These are phyloP conservation scores for Lasiosphaeris hirsuta DNA, from an alignment of 495 filamentous ascomycete species.

Conservation along the genomic window DNA sequence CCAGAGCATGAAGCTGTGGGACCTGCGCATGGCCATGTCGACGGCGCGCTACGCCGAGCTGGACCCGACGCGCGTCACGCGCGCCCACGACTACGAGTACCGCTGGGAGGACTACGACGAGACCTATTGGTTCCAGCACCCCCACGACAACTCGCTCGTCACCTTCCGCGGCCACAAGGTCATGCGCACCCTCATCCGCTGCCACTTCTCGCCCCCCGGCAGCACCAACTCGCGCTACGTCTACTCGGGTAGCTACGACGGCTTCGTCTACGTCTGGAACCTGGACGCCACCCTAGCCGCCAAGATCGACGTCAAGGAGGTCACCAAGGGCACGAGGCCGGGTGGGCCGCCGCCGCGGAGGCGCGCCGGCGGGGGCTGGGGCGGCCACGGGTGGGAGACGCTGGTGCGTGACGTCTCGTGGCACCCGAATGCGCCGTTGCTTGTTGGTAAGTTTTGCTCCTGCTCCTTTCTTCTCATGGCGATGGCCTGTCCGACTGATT, in stretches of 20 bases:
- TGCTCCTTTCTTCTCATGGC: neutral
- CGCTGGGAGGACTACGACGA: conserved; percentile 69
- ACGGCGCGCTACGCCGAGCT: conserved; percentile 58
- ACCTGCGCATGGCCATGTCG: conserved; percentile 78
- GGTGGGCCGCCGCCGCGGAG: conserved; percentile 6
- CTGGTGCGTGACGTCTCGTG: conserved; percentile 91
- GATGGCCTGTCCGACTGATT: conserved; percentile 6
- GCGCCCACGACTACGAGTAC: conserved; percentile 80
- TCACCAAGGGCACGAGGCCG: conserved; percentile 44
- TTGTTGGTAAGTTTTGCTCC: conserved; percentile 64
- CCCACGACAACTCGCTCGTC: conserved; percentile 85
- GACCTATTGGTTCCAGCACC: conserved; percentile 67
- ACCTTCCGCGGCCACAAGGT: conserved; percentile 90
- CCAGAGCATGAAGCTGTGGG: conserved; percentile 97
- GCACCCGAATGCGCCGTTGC: conserved; percentile 85
- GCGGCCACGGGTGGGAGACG: conserved; percentile 60
- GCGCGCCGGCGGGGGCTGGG: conserved; percentile 19
- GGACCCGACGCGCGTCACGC: conserved; percentile 37
- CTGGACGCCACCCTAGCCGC: conserved; percentile 85
- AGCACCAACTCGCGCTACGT: conserved; percentile 92
- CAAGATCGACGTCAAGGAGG: conserved; percentile 69
- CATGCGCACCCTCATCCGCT: conserved; percentile 84
- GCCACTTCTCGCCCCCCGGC: conserved; percentile 88
- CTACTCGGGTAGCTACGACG: conserved; percentile 85
- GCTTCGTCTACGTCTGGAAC: conserved; percentile 88